Percentiles rank a stretch among this genome's conserved stretches.
Evolutionary conservation across 306 rosid genomes (phyloP).

Genomic region (Medicago ruthenica): DNA sequence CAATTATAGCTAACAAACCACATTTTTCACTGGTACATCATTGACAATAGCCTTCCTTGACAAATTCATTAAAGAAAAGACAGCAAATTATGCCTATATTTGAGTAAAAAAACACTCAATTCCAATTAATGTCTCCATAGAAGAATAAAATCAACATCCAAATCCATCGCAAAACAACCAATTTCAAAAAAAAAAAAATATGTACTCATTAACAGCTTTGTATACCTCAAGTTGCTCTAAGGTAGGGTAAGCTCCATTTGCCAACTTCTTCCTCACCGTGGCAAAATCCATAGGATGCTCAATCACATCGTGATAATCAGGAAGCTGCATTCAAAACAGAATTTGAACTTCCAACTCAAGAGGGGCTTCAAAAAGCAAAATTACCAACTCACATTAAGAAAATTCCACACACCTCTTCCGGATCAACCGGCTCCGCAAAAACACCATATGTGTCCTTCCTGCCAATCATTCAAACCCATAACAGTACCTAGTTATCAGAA

Average conservation of each 20-base stretch:
- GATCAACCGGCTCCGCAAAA: slow-evolving; percentile 97
- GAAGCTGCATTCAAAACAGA: slow-evolving; percentile 75
- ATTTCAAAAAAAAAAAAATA: slow-evolving; percentile 8
- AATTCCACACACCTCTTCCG: slow-evolving; percentile 81
- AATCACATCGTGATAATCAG: slow-evolving; percentile 92
- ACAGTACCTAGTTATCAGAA: slow-evolving; percentile 23
- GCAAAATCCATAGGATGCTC: slow-evolving; percentile 98
- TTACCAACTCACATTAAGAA: slow-evolving; percentile 30
- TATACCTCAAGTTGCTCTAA: slow-evolving; percentile 91
- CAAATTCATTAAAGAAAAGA: slow-evolving; percentile 7
- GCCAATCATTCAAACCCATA: slow-evolving; percentile 57
- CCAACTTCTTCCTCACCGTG: slow-evolving; percentile 85
- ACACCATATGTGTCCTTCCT: slow-evolving; percentile 97
- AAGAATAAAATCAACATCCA: slow-evolving; percentile 20
- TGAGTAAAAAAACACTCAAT: not conserved
- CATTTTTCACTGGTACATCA: slow-evolving; percentile 1
- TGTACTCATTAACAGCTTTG: slow-evolving; percentile 20
- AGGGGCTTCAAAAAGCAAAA: slow-evolving; percentile 44
- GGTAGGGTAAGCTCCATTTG: slow-evolving; percentile 73
- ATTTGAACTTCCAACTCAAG: slow-evolving; percentile 42
- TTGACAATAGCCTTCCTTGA: not conserved
- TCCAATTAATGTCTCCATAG: not conserved
- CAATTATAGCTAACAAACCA: not conserved
- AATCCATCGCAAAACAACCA: slow-evolving; percentile 16
- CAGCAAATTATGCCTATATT: not conserved